Percentiles rank a stretch among this genome's conserved stretches.
phyloP scores from a whole-genome alignment of 306 rosid species.

The Lagenaria siceraria region DNA sequence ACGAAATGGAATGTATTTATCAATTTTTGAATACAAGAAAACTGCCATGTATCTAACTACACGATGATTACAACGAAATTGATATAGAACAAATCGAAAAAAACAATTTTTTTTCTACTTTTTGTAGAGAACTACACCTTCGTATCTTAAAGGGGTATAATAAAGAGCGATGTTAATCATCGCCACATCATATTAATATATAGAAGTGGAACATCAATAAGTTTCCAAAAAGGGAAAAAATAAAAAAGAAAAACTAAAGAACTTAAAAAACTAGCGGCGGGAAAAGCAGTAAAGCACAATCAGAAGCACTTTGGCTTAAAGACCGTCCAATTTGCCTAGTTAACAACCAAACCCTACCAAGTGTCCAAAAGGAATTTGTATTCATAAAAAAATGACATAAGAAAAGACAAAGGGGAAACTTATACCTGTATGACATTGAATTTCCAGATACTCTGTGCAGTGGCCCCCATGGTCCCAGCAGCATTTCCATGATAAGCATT shows the following conservation, averaged over 20 bases:
- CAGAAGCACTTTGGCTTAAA: background rate
- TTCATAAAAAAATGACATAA: background rate
- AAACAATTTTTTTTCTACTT: background rate
- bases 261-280: background rate
- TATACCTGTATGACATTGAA: conserved; percentile 63
- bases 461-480: conserved; percentile 82
- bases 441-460: conserved; percentile 88
- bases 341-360: background rate
- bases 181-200: background rate
- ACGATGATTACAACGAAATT: background rate
- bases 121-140: background rate
- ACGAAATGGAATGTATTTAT: background rate
- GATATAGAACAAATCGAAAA: background rate
- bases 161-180: background rate
- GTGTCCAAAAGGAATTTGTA: background rate
- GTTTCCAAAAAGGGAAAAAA: background rate
- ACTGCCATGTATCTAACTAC: background rate
- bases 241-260: background rate
- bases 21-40: background rate
- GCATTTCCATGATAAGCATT: conserved; percentile 92
- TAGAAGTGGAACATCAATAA: background rate
- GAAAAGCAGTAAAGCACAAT: background rate
- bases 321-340: background rate
- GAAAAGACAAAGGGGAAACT: background rate
- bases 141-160: background rate